Evolutionary conservation across 2,329 filamentous ascomycete genomes (phyloP).

Genomic region (Ascochyta koolunga): DNA sequence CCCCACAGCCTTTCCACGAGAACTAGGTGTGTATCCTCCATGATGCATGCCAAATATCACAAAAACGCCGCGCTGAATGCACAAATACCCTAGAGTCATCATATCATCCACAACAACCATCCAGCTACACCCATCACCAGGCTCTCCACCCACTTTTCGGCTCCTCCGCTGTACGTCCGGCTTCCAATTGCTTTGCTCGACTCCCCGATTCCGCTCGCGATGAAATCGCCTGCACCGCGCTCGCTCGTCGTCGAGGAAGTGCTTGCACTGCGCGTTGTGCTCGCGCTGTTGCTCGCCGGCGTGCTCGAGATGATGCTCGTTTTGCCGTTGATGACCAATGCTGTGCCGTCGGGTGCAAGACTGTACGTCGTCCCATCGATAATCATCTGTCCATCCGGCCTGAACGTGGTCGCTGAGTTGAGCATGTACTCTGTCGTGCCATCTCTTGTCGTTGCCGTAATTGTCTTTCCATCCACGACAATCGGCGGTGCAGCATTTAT

Average conservation of each 20-base stretch:
- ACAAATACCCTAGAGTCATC: slow-evolving; percentile 6
- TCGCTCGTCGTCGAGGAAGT: slow-evolving; percentile 9
- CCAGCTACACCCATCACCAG: slow-evolving; percentile 34
- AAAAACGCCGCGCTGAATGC: slow-evolving; percentile 13
- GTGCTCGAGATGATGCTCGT: slow-evolving; percentile 34
- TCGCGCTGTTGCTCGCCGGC: slow-evolving; percentile 38
- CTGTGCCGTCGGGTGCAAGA: slow-evolving; percentile 33
- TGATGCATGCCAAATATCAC: neutral
- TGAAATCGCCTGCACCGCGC: slow-evolving; percentile 14
- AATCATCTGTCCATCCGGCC: slow-evolving; percentile 30
- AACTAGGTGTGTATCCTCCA: neutral
- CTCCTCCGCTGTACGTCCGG: slow-evolving; percentile 13
- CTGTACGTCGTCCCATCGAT: slow-evolving; percentile 40
- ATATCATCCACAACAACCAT: slow-evolving; percentile 37
- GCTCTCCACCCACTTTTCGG: slow-evolving; percentile 36
- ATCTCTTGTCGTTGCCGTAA: slow-evolving; percentile 29
- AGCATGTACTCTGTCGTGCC: slow-evolving; percentile 37
- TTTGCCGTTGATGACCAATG: slow-evolving; percentile 40
- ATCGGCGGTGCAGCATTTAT: slow-evolving; percentile 31
- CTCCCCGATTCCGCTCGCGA: slow-evolving; percentile 12
- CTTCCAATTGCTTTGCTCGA: slow-evolving; percentile 12
- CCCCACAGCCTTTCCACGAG: neutral
- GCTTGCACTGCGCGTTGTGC: slow-evolving; percentile 22
- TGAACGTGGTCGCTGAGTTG: slow-evolving; percentile 29
- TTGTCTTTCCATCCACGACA: slow-evolving; percentile 36